Evolutionary conservation across 805 yeast species (phyloP).

Genomic region (Yamadazyma insecticola): DNA sequence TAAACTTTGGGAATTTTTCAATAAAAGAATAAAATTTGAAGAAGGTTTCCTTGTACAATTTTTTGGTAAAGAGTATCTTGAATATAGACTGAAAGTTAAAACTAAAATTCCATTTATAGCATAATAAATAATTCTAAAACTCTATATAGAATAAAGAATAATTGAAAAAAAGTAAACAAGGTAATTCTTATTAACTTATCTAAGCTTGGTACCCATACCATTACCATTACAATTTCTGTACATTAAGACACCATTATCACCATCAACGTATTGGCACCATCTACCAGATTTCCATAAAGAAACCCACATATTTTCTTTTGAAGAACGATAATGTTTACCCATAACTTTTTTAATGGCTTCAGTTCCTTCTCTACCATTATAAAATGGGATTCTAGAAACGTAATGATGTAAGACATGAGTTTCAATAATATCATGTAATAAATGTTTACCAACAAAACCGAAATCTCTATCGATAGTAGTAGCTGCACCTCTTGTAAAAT

Average conservation of each 20-base stretch:
- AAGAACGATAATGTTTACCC: slow-evolving; percentile 73
- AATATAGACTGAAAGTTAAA: slow-evolving; percentile 46
- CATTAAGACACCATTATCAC: slow-evolving; percentile 67
- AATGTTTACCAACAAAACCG: slow-evolving; percentile 71
- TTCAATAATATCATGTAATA: slow-evolving; percentile 86
- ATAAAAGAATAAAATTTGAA: slow-evolving; percentile 62
- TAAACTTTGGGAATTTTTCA: slow-evolving; percentile 69
- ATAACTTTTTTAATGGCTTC: slow-evolving; percentile 76
- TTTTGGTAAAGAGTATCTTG: slow-evolving; percentile 63
- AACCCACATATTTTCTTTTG: slow-evolving; percentile 70
- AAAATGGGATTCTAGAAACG: slow-evolving; percentile 80
- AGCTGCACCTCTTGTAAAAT: slow-evolving; percentile 85
- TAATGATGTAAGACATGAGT: slow-evolving; percentile 88
- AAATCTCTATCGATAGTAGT: slow-evolving; percentile 83
- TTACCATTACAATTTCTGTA: slow-evolving; percentile 63
- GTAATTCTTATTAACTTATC: slow-evolving; percentile 1
- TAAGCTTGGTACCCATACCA: slow-evolving; percentile 23
- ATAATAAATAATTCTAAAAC: slow-evolving; percentile 1
- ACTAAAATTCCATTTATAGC: slow-evolving; percentile 44
- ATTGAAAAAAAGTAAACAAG: not conserved
- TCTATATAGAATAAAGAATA: not conserved
- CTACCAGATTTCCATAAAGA: slow-evolving; percentile 61
- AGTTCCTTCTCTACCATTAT: slow-evolving; percentile 77
- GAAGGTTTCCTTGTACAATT: slow-evolving; percentile 61
- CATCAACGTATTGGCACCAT: slow-evolving; percentile 70